Percentiles rank a stretch among this genome's conserved stretches.
Evolutionary conservation across 2,329 filamentous ascomycete species (phyloP).

Genomic region (Phialophora tarda): DNA sequence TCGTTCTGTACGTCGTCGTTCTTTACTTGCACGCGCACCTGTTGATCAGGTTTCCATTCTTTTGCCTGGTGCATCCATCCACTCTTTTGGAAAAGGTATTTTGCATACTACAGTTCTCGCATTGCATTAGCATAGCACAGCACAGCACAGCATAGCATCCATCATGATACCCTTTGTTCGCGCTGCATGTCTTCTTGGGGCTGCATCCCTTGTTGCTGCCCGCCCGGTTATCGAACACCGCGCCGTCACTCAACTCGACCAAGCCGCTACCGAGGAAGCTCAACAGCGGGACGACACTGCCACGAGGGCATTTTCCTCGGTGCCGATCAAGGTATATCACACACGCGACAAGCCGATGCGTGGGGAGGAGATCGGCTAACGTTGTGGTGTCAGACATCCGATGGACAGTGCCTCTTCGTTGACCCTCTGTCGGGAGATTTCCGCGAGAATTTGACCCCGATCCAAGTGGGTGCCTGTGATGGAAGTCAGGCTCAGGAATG

Average conservation of each 20-base stretch:
- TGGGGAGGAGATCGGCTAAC: neutral
- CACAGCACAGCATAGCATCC: neutral
- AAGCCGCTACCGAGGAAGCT: constrained; percentile 57
- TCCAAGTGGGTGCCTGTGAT: constrained; percentile 54
- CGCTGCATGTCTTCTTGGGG: constrained; percentile 16
- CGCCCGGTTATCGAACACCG: constrained; percentile 39
- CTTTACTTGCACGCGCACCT: constrained; percentile 24
- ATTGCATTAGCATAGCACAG: neutral
- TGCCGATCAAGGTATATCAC: constrained; percentile 51
- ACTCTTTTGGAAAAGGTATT: neutral
- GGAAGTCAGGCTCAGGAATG: constrained; percentile 57
- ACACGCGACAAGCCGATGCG: neutral
- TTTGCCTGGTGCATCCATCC: constrained; percentile 26
- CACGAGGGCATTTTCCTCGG: constrained; percentile 53
- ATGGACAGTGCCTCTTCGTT: constrained; percentile 59
- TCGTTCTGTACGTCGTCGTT: constrained; percentile 13
- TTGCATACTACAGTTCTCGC: neutral
- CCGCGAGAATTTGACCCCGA: constrained; percentile 60
- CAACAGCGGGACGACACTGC: constrained; percentile 57
- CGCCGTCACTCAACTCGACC: constrained; percentile 57
- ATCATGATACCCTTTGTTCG: constrained; percentile 24
- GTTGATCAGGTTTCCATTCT: constrained; percentile 29
- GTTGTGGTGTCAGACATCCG: constrained; percentile 46
- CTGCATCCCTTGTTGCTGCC: constrained; percentile 20
- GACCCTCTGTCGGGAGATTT: constrained; percentile 62